These are phyloP conservation scores for Candida koratica DNA, from an alignment of 805 yeast species.

Conservation along the genomic window DNA sequence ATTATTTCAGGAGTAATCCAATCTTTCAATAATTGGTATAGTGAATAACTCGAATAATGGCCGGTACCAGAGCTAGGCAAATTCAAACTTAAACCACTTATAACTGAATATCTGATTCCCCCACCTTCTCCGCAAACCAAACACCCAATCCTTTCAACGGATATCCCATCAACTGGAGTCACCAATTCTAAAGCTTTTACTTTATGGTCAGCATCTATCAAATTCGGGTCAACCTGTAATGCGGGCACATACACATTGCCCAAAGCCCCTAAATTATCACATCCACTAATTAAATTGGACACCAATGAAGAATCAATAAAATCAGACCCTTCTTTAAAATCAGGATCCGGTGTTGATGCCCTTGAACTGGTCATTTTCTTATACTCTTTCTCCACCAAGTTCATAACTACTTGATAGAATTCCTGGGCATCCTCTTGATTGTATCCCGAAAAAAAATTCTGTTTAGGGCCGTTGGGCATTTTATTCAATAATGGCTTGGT, in stretches of 20 bases:
- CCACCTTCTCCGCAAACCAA: constrained; percentile 89
- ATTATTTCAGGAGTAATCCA: constrained; percentile 82
- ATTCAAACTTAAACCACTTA: constrained; percentile 69
- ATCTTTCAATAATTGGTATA: constrained; percentile 54
- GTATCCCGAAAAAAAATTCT: constrained; percentile 73
- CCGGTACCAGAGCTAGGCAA: constrained; percentile 45
- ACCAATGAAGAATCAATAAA: constrained; percentile 21
- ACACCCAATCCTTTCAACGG: constrained; percentile 89
- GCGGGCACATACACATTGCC: constrained; percentile 73
- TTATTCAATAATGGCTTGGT: constrained; percentile 57
- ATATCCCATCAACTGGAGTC: constrained; percentile 89
- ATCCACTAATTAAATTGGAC: constrained; percentile 30
- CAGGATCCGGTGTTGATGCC: constrained; percentile 21
- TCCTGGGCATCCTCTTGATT: constrained; percentile 98
- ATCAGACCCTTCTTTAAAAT: constrained; percentile 13
- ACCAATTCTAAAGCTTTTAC: constrained; percentile 54
- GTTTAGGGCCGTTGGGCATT: constrained; percentile 76
- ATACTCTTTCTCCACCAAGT: constrained; percentile 59
- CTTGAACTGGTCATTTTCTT: constrained; percentile 26
- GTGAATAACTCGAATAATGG: constrained; percentile 29
- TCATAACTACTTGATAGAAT: constrained; percentile 77
- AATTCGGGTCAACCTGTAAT: constrained; percentile 70
- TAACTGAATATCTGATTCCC: constrained; percentile 79
- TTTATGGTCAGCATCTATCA: constrained; percentile 39
- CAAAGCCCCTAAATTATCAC: constrained; percentile 50